phyloP scores from a whole-genome alignment of 1,139 yeast species.

The Kluyveromyces sp. region DNA sequence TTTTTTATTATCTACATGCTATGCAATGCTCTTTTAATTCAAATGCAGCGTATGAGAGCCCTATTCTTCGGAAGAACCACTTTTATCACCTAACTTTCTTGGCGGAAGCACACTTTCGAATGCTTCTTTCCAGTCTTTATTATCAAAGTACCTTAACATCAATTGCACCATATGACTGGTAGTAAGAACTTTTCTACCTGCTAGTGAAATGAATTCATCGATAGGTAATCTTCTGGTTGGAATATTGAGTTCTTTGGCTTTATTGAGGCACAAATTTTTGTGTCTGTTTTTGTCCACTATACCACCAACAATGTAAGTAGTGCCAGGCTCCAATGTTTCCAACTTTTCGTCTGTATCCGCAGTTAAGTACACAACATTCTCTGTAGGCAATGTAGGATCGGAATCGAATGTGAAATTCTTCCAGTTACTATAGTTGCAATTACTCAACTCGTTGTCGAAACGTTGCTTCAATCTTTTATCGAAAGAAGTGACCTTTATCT shows the following conservation, averaged over 20 bases:
- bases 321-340: conserved; percentile 52
- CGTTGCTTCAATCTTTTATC: conserved; percentile 57
- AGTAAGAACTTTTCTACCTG: conserved; percentile 84
- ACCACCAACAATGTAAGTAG: conserved; percentile 86
- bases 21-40: no score
- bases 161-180: conserved; percentile 91
- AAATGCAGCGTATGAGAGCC: no score
- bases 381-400: conserved; percentile 33
- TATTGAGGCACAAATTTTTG: conserved; percentile 70
- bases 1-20: no score
- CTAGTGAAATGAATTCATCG: conserved; percentile 70
- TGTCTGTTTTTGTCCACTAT: conserved; percentile 93
- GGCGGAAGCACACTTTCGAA: conserved; percentile 80
- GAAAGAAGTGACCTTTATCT: conserved; percentile 57
- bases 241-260: conserved; percentile 69
- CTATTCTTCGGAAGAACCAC: no score
- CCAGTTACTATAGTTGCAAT: conserved; percentile 59
- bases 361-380: conserved; percentile 58
- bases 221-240: conserved; percentile 78
- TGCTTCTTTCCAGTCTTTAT: conserved; percentile 75
- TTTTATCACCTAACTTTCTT: conserved; percentile 44
- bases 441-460: conserved; percentile 54
- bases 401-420: conserved; percentile 47
- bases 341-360: conserved; percentile 78
- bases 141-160: conserved; percentile 72